Evolutionary conservation across 148 eudicot species (phyloP).

Genomic region (Salicornia ramosissima): DNA sequence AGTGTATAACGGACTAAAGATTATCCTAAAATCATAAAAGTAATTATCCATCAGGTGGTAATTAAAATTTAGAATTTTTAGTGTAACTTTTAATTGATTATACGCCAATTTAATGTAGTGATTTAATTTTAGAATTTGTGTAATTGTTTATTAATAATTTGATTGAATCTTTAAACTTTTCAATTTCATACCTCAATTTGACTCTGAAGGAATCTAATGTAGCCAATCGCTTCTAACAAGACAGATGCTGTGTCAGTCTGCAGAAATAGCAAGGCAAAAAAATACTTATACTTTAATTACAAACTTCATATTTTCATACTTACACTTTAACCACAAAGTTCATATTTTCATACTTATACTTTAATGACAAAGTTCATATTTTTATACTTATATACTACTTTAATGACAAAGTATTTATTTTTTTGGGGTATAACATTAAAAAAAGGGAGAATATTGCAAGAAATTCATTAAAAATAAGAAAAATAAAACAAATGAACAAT

Average conservation of each 20-base stretch:
- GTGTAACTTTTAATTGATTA: too few relatives aligned
- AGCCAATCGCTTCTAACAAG: constrained; percentile 87
- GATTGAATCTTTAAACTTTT: not conserved
- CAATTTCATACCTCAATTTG: constrained; percentile 71
- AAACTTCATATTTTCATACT: constrained; percentile 11
- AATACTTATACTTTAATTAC: constrained; percentile 14
- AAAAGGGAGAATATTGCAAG: not conserved
- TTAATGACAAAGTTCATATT: constrained; percentile 1
- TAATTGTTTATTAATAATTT: not conserved
- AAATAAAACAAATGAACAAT: too few relatives aligned
- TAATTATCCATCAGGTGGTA: too few relatives aligned
- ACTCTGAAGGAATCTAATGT: constrained; percentile 91
- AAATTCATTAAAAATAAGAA: not conserved
- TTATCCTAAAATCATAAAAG: too few relatives aligned
- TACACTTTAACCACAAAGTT: constrained; percentile 5
- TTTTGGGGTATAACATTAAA: not conserved
- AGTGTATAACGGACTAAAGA: too few relatives aligned
- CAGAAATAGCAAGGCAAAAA: constrained; percentile 27
- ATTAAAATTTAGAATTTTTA: too few relatives aligned
- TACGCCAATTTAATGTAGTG: too few relatives aligned
- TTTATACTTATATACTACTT: constrained; percentile 8
- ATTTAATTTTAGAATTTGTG: too few relatives aligned
- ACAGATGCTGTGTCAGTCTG: constrained; percentile 99
- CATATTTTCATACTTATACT: constrained; percentile 9
- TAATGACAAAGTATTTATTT: not conserved